Percentiles rank a stretch among this genome's conserved stretches.
Conservation (phyloP, 257 asterid genomes). For the Plantago ovata region DNA sequence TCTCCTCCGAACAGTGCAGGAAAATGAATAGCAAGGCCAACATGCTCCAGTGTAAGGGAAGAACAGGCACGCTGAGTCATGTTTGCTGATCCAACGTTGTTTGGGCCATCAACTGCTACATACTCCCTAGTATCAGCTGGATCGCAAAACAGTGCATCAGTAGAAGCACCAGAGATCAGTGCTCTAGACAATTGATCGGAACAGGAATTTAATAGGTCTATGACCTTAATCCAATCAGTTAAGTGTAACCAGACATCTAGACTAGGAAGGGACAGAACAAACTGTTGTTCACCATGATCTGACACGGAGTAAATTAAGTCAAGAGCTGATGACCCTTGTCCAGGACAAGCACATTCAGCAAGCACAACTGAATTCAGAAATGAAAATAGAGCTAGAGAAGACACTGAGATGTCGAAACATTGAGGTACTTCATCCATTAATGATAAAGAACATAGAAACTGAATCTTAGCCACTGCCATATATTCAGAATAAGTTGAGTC, state of each 20-base stretch:
- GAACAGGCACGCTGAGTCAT: constrained; percentile 27
- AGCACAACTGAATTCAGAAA: constrained; percentile 65
- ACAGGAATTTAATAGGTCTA: constrained; percentile 37
- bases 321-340: constrained; percentile 52
- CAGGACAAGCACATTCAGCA: constrained; percentile 51
- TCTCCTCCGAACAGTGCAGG: constrained; percentile 49
- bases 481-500: constrained; percentile 53
- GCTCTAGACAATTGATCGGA: constrained; percentile 27
- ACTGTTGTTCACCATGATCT: constrained; percentile 40
- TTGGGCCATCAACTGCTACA: constrained; percentile 31
- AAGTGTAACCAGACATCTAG: constrained; percentile 72
- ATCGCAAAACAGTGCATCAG: constrained; percentile 25
- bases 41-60: constrained; percentile 43
- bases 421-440: constrained; percentile 39
- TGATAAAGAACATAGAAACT: constrained; percentile 54
- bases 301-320: constrained; percentile 40
- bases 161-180: constrained; percentile 24
- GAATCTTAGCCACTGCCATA: constrained; percentile 63
- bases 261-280: constrained; percentile 50
- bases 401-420: constrained; percentile 47
- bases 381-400: constrained; percentile 65
- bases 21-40: constrained; percentile 53
- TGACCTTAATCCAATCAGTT: constrained; percentile 71
- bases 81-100: constrained; percentile 25
- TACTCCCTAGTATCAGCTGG: constrained; percentile 25